A percentile compares a stretch with the other conserved stretches of the same genome.
phyloP scores from a whole-genome alignment of 345 rosid species.

The Syzygium oleosum region DNA sequence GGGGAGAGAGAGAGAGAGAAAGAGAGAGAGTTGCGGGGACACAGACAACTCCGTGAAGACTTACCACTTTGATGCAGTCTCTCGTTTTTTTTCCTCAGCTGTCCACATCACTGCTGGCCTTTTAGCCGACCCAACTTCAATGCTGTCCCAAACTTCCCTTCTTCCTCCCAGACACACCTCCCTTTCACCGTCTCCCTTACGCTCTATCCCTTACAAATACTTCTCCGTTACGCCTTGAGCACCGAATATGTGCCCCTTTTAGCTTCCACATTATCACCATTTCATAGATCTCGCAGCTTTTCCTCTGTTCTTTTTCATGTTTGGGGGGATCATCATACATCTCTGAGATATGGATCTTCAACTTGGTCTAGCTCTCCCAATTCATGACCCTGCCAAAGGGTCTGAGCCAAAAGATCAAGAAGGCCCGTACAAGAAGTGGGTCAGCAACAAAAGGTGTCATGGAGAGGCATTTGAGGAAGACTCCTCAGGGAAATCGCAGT shows the following conservation, averaged over 20 bases:
- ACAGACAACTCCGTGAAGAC: conserved; percentile 1
- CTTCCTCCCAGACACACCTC: conserved; percentile 14
- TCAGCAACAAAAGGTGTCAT: conserved; percentile 15
- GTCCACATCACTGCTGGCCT: conserved; percentile 50
- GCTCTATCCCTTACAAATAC: not conserved
- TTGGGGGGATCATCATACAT: not conserved
- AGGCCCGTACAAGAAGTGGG: not conserved
- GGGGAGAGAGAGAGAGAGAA: not conserved
- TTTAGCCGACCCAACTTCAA: conserved; percentile 58
- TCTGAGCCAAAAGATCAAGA: not conserved
- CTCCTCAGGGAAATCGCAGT: not conserved
- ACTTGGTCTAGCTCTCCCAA: conserved; percentile 34
- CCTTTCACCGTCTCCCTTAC: conserved; percentile 1
- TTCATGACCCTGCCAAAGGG: not conserved
- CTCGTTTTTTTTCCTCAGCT: conserved; percentile 11
- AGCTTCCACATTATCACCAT: conserved; percentile 1
- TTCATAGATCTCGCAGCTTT: not conserved
- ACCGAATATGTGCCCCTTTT: not conserved
- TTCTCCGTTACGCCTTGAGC: not conserved
- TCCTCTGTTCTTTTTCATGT: not conserved
- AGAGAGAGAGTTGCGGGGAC: not conserved
- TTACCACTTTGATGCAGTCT: conserved; percentile 2
- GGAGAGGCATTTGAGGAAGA: conserved; percentile 12
- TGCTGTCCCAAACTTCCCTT: conserved; percentile 32
- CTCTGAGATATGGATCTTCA: conserved; percentile 38